phyloP scores from a whole-genome alignment of 148 eudicot genomes.

The Heliamphora exappendiculata region DNA sequence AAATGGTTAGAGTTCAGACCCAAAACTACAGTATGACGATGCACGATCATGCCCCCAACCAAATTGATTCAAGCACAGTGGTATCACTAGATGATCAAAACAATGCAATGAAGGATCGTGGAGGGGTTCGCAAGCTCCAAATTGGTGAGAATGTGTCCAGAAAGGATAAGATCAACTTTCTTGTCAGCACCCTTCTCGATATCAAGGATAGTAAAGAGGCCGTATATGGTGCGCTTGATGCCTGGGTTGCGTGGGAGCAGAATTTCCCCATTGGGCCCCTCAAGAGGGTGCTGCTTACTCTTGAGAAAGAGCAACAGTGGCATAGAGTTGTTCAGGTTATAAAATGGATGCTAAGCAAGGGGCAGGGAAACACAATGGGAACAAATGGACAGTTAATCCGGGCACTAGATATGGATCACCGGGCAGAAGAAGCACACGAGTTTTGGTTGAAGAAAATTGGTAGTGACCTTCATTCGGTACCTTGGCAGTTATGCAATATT shows the following conservation, averaged over 20 bases:
- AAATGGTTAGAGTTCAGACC: constrained; percentile 14
- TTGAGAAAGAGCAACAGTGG: constrained; percentile 89
- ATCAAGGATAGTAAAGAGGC: constrained; percentile 63
- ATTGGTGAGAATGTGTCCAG: constrained; percentile 52
- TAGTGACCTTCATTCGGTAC: constrained; percentile 65
- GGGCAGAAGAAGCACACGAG: constrained; percentile 78
- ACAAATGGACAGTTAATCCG: constrained; percentile 77
- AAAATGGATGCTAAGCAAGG: constrained; percentile 96
- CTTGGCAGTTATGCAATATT: constrained; percentile 70
- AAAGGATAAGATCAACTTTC: constrained; percentile 55
- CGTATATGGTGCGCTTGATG: constrained; percentile 70
- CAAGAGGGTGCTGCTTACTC: constrained; percentile 53
- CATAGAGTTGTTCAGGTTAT: constrained; percentile 79
- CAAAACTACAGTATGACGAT: constrained; percentile 25
- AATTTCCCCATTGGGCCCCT: constrained; percentile 72
- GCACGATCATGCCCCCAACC: constrained; percentile 4
- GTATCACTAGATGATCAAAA: constrained; percentile 19
- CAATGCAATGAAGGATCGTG: constrained; percentile 10
- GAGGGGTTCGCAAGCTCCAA: constrained; percentile 16
- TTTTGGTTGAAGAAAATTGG: constrained; percentile 85
- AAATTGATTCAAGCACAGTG: background rate
- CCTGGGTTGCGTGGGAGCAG: constrained; percentile 91
- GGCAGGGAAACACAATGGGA: constrained; percentile 78
- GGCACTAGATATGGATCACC: constrained; percentile 82
- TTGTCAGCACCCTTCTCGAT: constrained; percentile 49